Conservation (phyloP, 2,329 filamentous ascomycete genomes). For the Akanthomyces muscarius region DNA sequence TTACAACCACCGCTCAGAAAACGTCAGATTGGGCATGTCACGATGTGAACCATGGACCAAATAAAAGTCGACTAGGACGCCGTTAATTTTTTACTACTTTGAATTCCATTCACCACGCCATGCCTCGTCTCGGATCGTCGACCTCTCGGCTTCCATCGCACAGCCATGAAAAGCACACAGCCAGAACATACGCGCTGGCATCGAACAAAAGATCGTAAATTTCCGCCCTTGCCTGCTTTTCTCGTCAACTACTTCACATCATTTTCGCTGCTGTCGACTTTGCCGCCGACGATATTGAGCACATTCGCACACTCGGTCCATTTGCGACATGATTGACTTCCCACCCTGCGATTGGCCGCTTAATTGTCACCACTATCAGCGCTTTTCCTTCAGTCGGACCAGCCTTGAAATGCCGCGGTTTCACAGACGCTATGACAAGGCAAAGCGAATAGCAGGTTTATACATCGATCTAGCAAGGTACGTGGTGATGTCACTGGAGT, state of each 20-base stretch:
- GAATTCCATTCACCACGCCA: constrained; percentile 3
- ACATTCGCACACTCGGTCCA: neutral
- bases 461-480: neutral
- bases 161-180: neutral
- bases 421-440: neutral
- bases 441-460: neutral
- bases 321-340: neutral
- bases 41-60: constrained; percentile 32
- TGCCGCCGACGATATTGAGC: neutral
- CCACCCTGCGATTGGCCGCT: neutral
- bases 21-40: constrained; percentile 31
- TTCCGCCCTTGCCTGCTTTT: neutral
- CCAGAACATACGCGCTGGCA: neutral
- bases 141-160: neutral
- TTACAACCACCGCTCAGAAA: constrained; percentile 31
- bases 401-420: neutral
- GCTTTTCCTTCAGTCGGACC: neutral
- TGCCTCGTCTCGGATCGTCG: neutral
- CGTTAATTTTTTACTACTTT: constrained; percentile 7
- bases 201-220: constrained; percentile 6
- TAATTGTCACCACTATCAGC: neutral
- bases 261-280: neutral
- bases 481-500: neutral
- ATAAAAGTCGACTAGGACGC: constrained; percentile 20
- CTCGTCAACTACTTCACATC: neutral